Conservation (phyloP, 176 grass and related monocot species). For the Carex scoparia region DNA sequence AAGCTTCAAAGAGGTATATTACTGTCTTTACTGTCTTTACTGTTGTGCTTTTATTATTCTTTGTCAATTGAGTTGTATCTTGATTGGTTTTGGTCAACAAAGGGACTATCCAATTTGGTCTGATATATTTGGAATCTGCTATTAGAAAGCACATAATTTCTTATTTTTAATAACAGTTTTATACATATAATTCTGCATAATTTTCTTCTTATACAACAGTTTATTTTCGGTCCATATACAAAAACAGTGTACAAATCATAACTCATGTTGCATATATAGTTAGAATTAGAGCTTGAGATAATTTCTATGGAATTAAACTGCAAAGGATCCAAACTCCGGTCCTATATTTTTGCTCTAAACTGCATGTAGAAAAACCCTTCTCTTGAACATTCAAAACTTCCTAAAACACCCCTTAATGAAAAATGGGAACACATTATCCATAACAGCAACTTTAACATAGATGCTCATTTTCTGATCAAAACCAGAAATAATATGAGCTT, state of each 20-base stretch:
- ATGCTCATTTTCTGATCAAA: not conserved
- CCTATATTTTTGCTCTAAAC: not conserved
- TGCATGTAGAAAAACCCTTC: not conserved
- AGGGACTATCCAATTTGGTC: too few relatives aligned
- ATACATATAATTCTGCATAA: too few relatives aligned
- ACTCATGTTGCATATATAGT: not conserved
- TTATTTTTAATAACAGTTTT: too few relatives aligned
- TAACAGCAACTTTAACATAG: not conserved
- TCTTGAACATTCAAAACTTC: not conserved
- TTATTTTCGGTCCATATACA: not conserved
- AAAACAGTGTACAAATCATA: not conserved
- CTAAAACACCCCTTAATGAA: not conserved
- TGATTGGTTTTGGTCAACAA: too few relatives aligned
- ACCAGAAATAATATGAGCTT: not conserved
- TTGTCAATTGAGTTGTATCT: too few relatives aligned
- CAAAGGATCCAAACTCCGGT: not conserved
- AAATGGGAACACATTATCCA: not conserved
- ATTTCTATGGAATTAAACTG: not conserved
- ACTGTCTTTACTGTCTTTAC: too few relatives aligned
- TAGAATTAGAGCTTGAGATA: not conserved
- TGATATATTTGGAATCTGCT: too few relatives aligned
- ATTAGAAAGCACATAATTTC: too few relatives aligned
- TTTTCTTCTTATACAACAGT: too few relatives aligned
- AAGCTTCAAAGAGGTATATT: too few relatives aligned
- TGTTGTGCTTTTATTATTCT: too few relatives aligned